Evolutionary conservation across 1,284 basidiomycete genomes (phyloP), one percentile per base, ranked within the genome.

Genomic region (Papiliotrema terrestris): DNA sequence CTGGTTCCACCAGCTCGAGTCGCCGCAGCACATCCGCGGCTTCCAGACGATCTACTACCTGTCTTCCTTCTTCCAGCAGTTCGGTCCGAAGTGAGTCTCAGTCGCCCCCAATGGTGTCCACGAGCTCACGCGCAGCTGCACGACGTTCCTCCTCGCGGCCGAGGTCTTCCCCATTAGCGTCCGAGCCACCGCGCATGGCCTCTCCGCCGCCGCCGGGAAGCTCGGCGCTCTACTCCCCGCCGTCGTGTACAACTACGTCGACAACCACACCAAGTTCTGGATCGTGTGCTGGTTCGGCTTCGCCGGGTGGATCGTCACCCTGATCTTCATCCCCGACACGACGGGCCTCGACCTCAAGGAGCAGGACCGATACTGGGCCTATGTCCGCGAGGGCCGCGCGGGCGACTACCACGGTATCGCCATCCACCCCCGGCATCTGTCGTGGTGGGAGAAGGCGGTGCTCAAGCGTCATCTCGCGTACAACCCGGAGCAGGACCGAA

Each of bases 301-400:
- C 26, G 67, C 72, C 54, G 81, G 79, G 29, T 72, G 76, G 64
- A 54, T 80, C 56, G 52, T 78, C 54, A 82, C 80, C 22, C 64
- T 72, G 55, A 52, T 80, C 48, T 82, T 80, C 70, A 72, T 80
- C 45, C 75, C 77, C 58, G 81, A 82, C 63, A 81, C 80, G 11
- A 82, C 81, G n/a, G 80, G 81, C 54, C 73, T 82, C 45, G 81
- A 82, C 62, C 73, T 82, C 22, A 73, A 79, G 52, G 81, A 83
- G 70, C 80, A 81, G 65, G 81, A 83, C 65, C 75, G 80, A 54
- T 81, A 81, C 76, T 82, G 80, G 80, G 68, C 73, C 14, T 80
- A 75, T 56, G 80, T 82, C 39, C 71, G 79, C 17, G 66, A 73
- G 44, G 81, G 81, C n/a, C 71, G 74, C 23, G 70, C 73, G 22